These are phyloP conservation scores for Didymosphaeria variabile DNA, from an alignment of 2,329 filamentous ascomycete genomes.

Conservation along the genomic window DNA sequence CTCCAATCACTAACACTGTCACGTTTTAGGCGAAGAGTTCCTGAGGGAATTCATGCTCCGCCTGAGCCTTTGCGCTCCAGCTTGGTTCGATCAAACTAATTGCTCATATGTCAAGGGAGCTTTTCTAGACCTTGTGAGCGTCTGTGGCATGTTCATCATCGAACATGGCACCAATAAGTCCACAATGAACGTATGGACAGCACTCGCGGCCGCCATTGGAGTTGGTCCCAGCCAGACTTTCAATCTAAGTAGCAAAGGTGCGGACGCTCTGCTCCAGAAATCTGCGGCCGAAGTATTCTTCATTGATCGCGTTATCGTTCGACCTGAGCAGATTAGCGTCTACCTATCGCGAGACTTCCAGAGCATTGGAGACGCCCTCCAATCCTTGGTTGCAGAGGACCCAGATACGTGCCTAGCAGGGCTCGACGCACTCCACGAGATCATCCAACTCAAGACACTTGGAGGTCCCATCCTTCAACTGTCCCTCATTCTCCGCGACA, in stretches of 20 bases:
- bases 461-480: slow-evolving; percentile 26
- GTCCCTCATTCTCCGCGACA: slow-evolving; percentile 30
- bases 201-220: slow-evolving; percentile 27
- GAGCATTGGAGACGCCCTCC: slow-evolving; percentile 33
- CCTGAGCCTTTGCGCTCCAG: slow-evolving; percentile 22
- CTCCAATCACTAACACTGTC: neutral
- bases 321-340: slow-evolving; percentile 19
- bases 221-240: slow-evolving; percentile 33
- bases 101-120: slow-evolving; percentile 48
- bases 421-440: slow-evolving; percentile 33
- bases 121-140: slow-evolving; percentile 48
- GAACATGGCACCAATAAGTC: slow-evolving; percentile 28
- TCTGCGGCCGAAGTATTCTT: slow-evolving; percentile 37
- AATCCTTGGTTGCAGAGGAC: slow-evolving; percentile 30
- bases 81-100: slow-evolving; percentile 27
- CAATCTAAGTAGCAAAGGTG: slow-evolving; percentile 15
- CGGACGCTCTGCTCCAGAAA: slow-evolving; percentile 28
- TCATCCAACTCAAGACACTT: slow-evolving; percentile 22
- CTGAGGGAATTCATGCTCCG: slow-evolving; percentile 32
- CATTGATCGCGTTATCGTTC: slow-evolving; percentile 36
- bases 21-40: slow-evolving; percentile 26
- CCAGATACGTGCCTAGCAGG: slow-evolving; percentile 38
- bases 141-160: slow-evolving; percentile 35
- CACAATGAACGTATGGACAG: slow-evolving; percentile 31
- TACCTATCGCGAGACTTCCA: slow-evolving; percentile 31